Percentiles rank a stretch among this genome's conserved stretches.
phyloP scores from a whole-genome alignment of 208 protist species.

The Wallacemonas sp. region DNA sequence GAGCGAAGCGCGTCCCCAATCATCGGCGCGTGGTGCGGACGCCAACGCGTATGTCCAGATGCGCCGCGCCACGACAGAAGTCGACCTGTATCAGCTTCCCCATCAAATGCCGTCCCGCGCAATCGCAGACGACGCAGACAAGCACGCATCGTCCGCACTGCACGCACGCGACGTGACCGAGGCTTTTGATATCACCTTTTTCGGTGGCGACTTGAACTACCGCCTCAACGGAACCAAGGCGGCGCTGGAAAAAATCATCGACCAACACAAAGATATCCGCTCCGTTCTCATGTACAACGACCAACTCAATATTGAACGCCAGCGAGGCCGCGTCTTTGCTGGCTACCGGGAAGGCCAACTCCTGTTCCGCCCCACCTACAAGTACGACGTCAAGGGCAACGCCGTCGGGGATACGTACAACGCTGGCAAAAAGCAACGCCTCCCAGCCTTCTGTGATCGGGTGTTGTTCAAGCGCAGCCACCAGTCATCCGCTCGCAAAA shows the following conservation, averaged over 20 bases:
- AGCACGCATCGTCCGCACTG: background rate
- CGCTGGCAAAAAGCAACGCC: constrained; percentile 60
- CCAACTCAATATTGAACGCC: constrained; percentile 88
- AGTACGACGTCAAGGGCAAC: constrained; percentile 69
- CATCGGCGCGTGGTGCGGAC: too few relatives aligned
- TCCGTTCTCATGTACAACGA: constrained; percentile 87
- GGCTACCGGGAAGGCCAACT: constrained; percentile 87
- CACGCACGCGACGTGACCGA: constrained; percentile 74
- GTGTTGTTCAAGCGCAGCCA: constrained; percentile 69
- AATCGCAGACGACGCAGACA: background rate
- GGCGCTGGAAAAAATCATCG: constrained; percentile 80
- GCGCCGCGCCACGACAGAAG: background rate
- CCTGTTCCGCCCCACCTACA: constrained; percentile 93
- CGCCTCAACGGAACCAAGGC: constrained; percentile 88
- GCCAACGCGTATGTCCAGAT: too few relatives aligned
- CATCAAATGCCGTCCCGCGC: background rate
- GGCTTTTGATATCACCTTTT: constrained; percentile 92
- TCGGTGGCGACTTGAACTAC: constrained; percentile 96
- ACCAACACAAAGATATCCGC: constrained; percentile 58
- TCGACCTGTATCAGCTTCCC: background rate
- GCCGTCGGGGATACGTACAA: constrained; percentile 58
- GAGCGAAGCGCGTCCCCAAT: background rate
- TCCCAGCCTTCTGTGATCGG: constrained; percentile 88
- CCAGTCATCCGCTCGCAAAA: constrained; percentile 27
- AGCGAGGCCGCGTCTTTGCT: constrained; percentile 74